phyloP scores from a whole-genome alignment of 2,329 filamentous ascomycete genomes.

The Apiospora koreana region DNA sequence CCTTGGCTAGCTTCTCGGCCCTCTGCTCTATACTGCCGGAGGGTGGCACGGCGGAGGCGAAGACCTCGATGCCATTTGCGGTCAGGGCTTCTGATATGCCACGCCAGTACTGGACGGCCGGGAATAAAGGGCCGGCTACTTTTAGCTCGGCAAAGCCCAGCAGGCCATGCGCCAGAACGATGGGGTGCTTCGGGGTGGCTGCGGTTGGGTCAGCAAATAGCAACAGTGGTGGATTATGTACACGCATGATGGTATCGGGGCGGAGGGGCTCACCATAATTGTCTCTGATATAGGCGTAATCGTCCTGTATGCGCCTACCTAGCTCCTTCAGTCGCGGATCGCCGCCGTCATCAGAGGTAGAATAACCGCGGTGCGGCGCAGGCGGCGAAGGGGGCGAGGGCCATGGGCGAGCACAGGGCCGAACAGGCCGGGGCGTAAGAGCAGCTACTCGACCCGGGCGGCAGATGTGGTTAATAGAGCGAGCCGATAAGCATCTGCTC shows the following conservation, averaged over 20 bases:
- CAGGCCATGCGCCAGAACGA: constrained; percentile 67
- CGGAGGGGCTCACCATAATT: constrained; percentile 40
- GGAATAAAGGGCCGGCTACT: constrained; percentile 49
- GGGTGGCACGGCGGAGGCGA: constrained; percentile 62
- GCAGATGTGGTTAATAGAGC: neutral
- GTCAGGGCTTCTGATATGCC: constrained; percentile 61
- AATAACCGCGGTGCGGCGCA: constrained; percentile 15
- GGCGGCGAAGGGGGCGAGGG: neutral
- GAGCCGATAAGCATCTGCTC: constrained; percentile 7
- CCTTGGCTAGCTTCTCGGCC: constrained; percentile 55
- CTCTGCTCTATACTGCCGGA: constrained; percentile 62
- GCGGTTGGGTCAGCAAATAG: neutral
- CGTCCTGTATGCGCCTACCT: constrained; percentile 44
- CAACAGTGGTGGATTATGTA: constrained; percentile 10
- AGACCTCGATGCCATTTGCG: constrained; percentile 55
- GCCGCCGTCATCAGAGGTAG: constrained; percentile 26
- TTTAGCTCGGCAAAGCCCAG: constrained; percentile 63
- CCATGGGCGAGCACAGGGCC: neutral
- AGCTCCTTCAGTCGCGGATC: constrained; percentile 44
- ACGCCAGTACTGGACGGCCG: constrained; percentile 64
- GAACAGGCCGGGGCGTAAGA: neutral
- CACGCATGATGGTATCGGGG: neutral
- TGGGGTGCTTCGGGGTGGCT: constrained; percentile 60
- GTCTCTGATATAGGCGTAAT: constrained; percentile 47
- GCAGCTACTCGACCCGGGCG: neutral